Evolutionary conservation across 371 early-diverging fungal genomes (phyloP).

Genomic region (Mortierella polycephala): DNA sequence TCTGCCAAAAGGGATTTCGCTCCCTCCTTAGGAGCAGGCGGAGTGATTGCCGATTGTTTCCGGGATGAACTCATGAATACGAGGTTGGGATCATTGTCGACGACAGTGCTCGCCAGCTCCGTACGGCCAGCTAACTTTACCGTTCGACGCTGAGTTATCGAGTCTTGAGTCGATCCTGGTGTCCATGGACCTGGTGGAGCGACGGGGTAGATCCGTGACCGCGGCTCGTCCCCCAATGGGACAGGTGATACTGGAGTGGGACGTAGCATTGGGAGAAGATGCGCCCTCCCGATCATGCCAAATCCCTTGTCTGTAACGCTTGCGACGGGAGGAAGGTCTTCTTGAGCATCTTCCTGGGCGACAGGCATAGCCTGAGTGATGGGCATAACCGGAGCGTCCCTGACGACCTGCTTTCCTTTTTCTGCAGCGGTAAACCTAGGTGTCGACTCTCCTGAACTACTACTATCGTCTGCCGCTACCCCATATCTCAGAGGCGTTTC

Average conservation of each 20-base stretch:
- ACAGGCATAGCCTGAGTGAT: background rate
- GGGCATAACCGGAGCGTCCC: background rate
- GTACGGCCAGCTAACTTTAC: background rate
- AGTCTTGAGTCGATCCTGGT: background rate
- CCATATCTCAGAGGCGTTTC: background rate
- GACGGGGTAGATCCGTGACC: slow-evolving; percentile 30
- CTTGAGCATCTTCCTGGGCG: background rate
- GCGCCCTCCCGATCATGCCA: background rate
- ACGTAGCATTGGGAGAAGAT: slow-evolving; percentile 3
- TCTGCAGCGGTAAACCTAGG: slow-evolving; percentile 21
- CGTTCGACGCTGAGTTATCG: slow-evolving; percentile 27
- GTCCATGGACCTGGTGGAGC: slow-evolving; percentile 46
- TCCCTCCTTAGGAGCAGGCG: slow-evolving; percentile 7
- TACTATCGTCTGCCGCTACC: background rate
- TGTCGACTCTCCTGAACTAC: background rate
- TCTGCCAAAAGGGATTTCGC: slow-evolving; percentile 28
- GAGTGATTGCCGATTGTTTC: slow-evolving; percentile 5
- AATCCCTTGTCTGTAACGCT: slow-evolving; percentile 21
- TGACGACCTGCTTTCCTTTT: slow-evolving; percentile 29
- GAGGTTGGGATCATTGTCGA: slow-evolving; percentile 28
- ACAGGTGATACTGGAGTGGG: slow-evolving; percentile 10
- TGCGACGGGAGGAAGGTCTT: slow-evolving; percentile 32
- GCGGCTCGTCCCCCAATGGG: slow-evolving; percentile 1
- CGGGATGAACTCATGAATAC: slow-evolving; percentile 38
- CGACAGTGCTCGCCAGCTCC: background rate